Evolutionary conservation across 345 rosid species (phyloP), one percentile per base, ranked within the genome.

Genomic region (Aegle marmelos): DNA sequence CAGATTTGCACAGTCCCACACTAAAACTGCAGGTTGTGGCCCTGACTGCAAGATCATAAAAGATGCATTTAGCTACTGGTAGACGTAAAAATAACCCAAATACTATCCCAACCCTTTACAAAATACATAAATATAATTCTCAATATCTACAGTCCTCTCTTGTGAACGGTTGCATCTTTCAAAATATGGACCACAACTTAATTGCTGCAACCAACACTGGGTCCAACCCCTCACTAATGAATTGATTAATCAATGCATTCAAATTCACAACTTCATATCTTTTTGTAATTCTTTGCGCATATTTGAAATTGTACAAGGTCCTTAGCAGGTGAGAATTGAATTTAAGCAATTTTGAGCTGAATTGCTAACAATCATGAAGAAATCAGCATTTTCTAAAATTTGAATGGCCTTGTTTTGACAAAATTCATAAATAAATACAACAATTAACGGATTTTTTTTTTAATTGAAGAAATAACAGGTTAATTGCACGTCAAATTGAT

Each of bases 1-100:
- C 79, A 68, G 78, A 36, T 83, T 89, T 41, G 81, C 70, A 22
- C 78, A 78, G 68, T 92, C 94, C 98, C 98, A 94, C 27, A 94
- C 83, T 78, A 94, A 82, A 72, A 92, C 97, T 61, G 97, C 87
- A 72, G 98, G 90, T 84, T 88, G 95, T 78, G 84, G 86, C 74
- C 87, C 89, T 73, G 91, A 85, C 98, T 92, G 89, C 83, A 76
- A 84, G 77, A 82, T 31, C 79, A 81, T 41, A 79, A 80, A 39
- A 82, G 81, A 85, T 59, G 36, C 75, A 58, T 63, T 76, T 39
- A 54, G 61, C 39, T 9, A 34, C 37, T 3, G 22, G 54, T 57
- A 77, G 66, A 60, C 7, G 60, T 33, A 70, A 50, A 59, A 64
- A 16, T 2, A 69, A 66, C 34, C 28, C 65, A 62, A 30, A 54